Evolutionary conservation across 2,329 filamentous ascomycete species (phyloP).

Genomic region (Akanthomyces dipterigenus): DNA sequence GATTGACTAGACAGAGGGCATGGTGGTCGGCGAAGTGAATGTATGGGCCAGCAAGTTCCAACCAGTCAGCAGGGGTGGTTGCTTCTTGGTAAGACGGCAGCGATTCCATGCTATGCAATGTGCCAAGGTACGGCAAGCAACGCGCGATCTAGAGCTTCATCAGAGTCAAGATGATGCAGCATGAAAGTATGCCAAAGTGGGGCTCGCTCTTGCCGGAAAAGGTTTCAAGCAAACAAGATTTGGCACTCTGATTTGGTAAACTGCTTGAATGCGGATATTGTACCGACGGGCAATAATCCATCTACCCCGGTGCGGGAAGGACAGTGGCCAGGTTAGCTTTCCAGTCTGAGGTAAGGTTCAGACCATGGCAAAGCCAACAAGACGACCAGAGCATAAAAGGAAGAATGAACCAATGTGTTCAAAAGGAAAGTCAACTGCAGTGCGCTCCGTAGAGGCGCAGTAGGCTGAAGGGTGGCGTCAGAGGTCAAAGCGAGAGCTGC

Average conservation of each 20-base stretch:
- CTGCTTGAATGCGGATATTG: background rate
- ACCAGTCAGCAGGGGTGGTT: constrained; percentile 39
- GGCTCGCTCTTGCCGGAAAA: background rate
- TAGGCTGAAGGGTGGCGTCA: background rate
- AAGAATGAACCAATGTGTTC: background rate
- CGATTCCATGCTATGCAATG: constrained; percentile 19
- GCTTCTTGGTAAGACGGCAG: constrained; percentile 51
- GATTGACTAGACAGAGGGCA: constrained; percentile 42
- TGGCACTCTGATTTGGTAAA: background rate
- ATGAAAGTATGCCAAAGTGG: background rate
- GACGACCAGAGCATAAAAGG: background rate
- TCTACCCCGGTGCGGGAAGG: background rate
- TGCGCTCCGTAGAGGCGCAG: background rate
- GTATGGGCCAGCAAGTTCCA: constrained; percentile 40
- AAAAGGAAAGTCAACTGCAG: background rate
- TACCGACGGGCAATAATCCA: background rate
- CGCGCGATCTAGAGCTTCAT: background rate
- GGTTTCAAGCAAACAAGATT: background rate
- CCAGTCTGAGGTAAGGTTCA: background rate
- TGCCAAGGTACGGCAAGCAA: background rate
- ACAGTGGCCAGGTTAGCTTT: background rate
- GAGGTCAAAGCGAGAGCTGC: constrained; percentile 7
- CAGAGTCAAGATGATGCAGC: background rate
- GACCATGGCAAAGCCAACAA: background rate
- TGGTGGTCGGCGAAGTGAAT: constrained; percentile 35